phyloP scores from a whole-genome alignment of 805 yeast genomes.

The Yamadazyma endophytica region DNA sequence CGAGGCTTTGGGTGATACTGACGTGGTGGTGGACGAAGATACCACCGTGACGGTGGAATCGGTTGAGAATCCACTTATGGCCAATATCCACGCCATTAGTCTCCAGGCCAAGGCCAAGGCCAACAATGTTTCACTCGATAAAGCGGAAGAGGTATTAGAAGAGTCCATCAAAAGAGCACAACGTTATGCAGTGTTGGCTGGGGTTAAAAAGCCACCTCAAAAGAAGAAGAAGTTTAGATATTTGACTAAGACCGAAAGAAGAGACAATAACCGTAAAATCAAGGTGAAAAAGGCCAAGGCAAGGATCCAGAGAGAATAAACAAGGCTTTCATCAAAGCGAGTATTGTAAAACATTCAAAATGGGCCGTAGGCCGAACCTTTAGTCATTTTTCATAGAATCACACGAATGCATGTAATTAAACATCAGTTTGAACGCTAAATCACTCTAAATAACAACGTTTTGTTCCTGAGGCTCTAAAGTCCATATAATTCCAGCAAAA shows the following conservation, averaged over 20 bases:
- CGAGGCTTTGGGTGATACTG: slow-evolving; percentile 14
- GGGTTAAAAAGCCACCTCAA: slow-evolving; percentile 41
- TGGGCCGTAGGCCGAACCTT: no score
- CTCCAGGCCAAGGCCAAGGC: slow-evolving; percentile 49
- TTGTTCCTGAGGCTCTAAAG: no score
- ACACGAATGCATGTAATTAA: no score
- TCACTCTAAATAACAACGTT: no score
- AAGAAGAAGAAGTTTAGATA: slow-evolving; percentile 74
- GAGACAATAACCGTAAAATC: slow-evolving; percentile 36
- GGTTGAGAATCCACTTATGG: slow-evolving; percentile 40
- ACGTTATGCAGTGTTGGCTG: slow-evolving; percentile 68
- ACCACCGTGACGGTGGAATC: slow-evolving; percentile 40
- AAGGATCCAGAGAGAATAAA: no score
- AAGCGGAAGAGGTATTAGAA: slow-evolving; percentile 66
- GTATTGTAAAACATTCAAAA: no score
- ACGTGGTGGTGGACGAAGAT: slow-evolving; percentile 42
- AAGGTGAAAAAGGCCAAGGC: no score
- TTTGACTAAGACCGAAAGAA: slow-evolving; percentile 76
- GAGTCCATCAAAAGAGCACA: slow-evolving; percentile 75
- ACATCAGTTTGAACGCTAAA: no score
- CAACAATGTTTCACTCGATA: slow-evolving; percentile 67
- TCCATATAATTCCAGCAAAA: no score
- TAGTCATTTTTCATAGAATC: no score
- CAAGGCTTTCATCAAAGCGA: no score
- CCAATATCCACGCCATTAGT: slow-evolving; percentile 27